phyloP scores from a whole-genome alignment of 306 rosid species.

The Hippophae rhamnoides region DNA sequence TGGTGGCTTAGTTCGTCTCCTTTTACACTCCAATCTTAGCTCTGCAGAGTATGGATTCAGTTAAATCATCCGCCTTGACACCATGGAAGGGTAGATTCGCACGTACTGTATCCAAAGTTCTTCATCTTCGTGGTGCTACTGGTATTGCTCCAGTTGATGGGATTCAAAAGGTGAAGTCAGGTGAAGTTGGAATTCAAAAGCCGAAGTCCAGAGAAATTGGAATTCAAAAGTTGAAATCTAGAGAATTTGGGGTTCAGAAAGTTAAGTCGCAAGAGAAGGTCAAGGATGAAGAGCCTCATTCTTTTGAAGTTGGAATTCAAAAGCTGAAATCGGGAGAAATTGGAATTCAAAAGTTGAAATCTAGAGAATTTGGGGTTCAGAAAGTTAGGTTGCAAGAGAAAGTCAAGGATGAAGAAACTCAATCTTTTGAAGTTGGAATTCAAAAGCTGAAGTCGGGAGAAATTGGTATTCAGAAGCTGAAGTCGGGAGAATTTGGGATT shows the following conservation, averaged over 20 bases:
- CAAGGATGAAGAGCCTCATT: constrained; percentile 12
- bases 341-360: too few species aligned
- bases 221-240: too few species aligned
- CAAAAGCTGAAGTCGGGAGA: too few species aligned
- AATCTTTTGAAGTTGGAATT: too few species aligned
- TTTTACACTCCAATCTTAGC: constrained; percentile 5
- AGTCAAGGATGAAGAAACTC: too few species aligned
- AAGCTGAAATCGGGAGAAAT: constrained; percentile 17
- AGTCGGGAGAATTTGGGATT: too few species aligned
- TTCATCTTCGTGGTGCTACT: constrained; percentile 46
- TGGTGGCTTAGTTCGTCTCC: background rate
- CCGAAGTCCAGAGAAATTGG: too few species aligned
- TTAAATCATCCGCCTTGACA: constrained; percentile 43
- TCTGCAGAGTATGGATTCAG: constrained; percentile 64
- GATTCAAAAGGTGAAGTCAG: constrained; percentile 34
- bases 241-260: too few species aligned
- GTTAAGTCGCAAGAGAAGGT: too few species aligned
- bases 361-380: too few species aligned
- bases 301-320: constrained; percentile 23
- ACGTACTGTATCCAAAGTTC: constrained; percentile 67
- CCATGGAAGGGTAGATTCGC: constrained; percentile 61
- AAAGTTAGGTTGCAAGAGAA: too few species aligned
- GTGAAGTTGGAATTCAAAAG: background rate
- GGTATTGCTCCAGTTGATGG: constrained; percentile 56
- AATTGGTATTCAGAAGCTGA: too few species aligned